Evolutionary conservation across 331 rosid species (phyloP).

Genomic region (Acacia concinna): DNA sequence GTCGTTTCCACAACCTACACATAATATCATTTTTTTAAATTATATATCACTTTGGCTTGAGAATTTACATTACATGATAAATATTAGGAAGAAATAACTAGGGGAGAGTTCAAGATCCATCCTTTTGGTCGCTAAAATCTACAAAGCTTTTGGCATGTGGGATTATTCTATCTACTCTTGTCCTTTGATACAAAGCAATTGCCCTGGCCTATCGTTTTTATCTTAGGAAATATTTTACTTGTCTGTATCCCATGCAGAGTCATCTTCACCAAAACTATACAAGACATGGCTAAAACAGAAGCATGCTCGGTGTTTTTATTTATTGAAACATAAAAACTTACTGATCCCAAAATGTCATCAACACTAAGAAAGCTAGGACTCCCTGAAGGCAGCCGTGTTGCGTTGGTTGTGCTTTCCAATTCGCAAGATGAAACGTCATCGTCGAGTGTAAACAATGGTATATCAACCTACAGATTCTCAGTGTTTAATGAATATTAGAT

Average conservation of each 20-base stretch:
- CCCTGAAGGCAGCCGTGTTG: constrained; percentile 33
- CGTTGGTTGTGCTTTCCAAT: constrained; percentile 43
- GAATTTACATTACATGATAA: background rate
- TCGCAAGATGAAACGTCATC: constrained; percentile 45
- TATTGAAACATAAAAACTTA: constrained; percentile 40
- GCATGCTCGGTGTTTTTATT: background rate
- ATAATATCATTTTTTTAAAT: constrained; percentile 7
- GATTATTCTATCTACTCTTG: background rate
- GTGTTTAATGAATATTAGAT: constrained; percentile 14
- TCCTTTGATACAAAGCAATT: background rate
- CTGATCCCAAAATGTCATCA: constrained; percentile 68
- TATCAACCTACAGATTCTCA: constrained; percentile 55
- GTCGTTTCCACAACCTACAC: constrained; percentile 65
- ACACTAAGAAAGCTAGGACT: constrained; percentile 54
- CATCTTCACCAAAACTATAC: background rate
- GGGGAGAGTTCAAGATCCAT: background rate
- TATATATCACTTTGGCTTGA: background rate
- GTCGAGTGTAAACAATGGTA: constrained; percentile 56
- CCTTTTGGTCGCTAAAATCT: background rate
- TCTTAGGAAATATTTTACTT: constrained; percentile 2
- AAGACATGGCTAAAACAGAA: background rate
- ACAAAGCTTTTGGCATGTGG: background rate
- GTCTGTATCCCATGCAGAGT: background rate
- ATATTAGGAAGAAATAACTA: constrained; percentile 1
- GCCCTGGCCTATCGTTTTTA: background rate